A percentile compares a stretch with the other conserved stretches of the same genome.
Evolutionary conservation across 1,284 basidiomycete species (phyloP).

Genomic region (Hypsizygus ulmarius): DNA sequence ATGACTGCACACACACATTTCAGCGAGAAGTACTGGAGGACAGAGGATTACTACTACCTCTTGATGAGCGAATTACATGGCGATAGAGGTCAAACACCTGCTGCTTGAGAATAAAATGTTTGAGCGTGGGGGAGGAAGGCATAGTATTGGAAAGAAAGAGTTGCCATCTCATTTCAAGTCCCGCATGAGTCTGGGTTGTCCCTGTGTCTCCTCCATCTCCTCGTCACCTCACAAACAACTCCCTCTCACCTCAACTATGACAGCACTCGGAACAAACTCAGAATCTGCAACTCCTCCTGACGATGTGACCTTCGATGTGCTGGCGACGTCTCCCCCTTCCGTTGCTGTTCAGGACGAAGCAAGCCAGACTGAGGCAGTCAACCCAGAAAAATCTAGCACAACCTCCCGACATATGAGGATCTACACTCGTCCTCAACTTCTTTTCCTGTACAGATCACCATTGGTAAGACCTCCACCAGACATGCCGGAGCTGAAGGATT

Average conservation of each 20-base stretch:
- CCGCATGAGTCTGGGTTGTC: conserved; percentile 28
- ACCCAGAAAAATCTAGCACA: conserved; percentile 25
- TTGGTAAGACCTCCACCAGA: conserved; percentile 66
- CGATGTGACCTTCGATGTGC: conserved; percentile 6
- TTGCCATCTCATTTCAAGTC: conserved; percentile 37
- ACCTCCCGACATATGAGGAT: conserved; percentile 46
- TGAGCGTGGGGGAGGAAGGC: conserved; percentile 43
- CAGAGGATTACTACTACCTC: conserved; percentile 40
- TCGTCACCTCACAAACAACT: conserved; percentile 9
- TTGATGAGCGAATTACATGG: conserved; percentile 61
- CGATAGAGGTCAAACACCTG: conserved; percentile 63
- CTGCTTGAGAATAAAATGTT: conserved; percentile 70
- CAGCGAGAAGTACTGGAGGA: conserved; percentile 4
- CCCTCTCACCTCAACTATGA: conserved; percentile 15
- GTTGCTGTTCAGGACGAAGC: conserved; percentile 34
- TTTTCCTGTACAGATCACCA: conserved; percentile 73
- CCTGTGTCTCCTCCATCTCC: conserved; percentile 4
- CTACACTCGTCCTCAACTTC: conserved; percentile 66
- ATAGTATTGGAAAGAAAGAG: conserved; percentile 10
- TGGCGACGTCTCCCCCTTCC: conserved; percentile 36
- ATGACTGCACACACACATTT: conserved; percentile 46
- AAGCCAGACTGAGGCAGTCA: conserved; percentile 27
- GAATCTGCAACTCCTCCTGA: conserved; percentile 4
- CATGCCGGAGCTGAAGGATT: conserved; percentile 81
- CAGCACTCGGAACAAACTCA: conserved; percentile 11